Evolutionary conservation across 768 basidiomycete genomes (phyloP), one percentile per base, ranked within the genome.

Genomic region (Cystobasidium onofrii): DNA sequence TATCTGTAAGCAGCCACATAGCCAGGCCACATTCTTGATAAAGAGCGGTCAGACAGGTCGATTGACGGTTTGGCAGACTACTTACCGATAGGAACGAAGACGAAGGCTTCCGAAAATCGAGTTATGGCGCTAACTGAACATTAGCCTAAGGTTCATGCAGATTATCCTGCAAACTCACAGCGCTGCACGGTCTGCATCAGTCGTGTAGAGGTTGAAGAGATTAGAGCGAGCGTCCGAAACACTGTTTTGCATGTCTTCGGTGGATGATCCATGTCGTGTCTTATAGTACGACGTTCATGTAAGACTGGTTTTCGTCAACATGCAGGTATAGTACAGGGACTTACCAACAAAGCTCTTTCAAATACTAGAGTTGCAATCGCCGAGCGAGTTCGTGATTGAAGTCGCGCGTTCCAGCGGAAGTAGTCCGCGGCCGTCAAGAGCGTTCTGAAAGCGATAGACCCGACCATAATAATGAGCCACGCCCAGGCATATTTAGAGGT

Each of bases 1-100:
- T 70, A 3, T 69, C 34, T 62, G 73, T 73, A 12, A 77, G 77
- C 70, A 77, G 76, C 46, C 74, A 46, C 33, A 72, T 76, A 25
- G 73, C 78, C 66, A 78, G 76, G 63, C 73, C 18, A 73, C 76
- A 71, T 64, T 76, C 75, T 23, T 52, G 25, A 0, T 74, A 73
- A 1, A 65, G 54, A 76, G 75, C 10, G n/a, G n/a, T 33, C 7
- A 57, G 23, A 33, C 10, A 57, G 13, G n/a, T 7, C 7, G 7
- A 57, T 23, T 23, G 31, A 7, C 10, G 31, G 55, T n/a, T 57
- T n/a, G n/a, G n/a, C n/a, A n/a, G n/a, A n/a, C 55, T 25, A n/a
- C 55, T 57, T n/a, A 57, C 55, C 23, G 31, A 57, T 57, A 25
- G 55, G 55, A 57, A 25, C 7, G n/a, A 13, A 25, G n/a, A 57